A percentile compares a stretch with the other conserved stretches of the same genome.
phyloP scores from a whole-genome alignment of 2,329 filamentous ascomycete genomes.

The Thyridium curvatum region DNA sequence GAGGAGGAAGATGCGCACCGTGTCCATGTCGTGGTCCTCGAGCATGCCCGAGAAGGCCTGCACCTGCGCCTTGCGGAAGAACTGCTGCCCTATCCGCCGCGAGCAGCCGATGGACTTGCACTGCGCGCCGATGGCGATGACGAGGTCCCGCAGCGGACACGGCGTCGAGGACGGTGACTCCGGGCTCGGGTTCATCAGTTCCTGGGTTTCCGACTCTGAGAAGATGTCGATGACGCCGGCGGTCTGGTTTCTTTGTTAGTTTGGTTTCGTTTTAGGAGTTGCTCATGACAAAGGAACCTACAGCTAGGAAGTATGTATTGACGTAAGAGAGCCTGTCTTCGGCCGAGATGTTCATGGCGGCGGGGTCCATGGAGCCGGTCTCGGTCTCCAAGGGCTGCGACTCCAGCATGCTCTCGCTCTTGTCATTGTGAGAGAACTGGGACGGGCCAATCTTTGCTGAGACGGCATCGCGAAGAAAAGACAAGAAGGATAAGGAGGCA shows the following conservation, averaged over 20 bases:
- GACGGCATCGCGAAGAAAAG: slow-evolving; percentile 40
- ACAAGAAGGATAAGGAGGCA: slow-evolving; percentile 48
- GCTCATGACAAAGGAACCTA: too few species aligned
- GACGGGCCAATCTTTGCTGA: slow-evolving; percentile 47
- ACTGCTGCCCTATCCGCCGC: slow-evolving; percentile 7
- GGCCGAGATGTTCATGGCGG: too few species aligned
- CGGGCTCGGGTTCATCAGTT: too few species aligned
- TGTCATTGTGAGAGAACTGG: slow-evolving; percentile 43
- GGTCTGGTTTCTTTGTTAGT: too few species aligned
- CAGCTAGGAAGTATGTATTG: too few species aligned
- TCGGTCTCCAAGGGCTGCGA: slow-evolving; percentile 19
- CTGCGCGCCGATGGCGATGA: slow-evolving; percentile 15
- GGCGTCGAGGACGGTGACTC: too few species aligned
- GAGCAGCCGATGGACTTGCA: slow-evolving; percentile 7
- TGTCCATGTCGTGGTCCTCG: slow-evolving; percentile 44
- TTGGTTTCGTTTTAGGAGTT: too few species aligned
- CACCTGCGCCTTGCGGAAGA: slow-evolving; percentile 13
- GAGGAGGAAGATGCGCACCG: slow-evolving; percentile 46
- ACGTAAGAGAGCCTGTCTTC: too few species aligned
- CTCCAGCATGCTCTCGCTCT: slow-evolving; percentile 47
- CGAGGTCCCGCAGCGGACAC: slow-evolving; percentile 2
- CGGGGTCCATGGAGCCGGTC: too few species aligned
- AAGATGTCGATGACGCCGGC: too few species aligned
- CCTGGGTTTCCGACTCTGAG: too few species aligned
- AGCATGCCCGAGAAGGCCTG: slow-evolving; percentile 43